Evolutionary conservation across 345 rosid species (phyloP), one percentile per base, ranked within the genome.

Genomic region (Camelina sativa): DNA sequence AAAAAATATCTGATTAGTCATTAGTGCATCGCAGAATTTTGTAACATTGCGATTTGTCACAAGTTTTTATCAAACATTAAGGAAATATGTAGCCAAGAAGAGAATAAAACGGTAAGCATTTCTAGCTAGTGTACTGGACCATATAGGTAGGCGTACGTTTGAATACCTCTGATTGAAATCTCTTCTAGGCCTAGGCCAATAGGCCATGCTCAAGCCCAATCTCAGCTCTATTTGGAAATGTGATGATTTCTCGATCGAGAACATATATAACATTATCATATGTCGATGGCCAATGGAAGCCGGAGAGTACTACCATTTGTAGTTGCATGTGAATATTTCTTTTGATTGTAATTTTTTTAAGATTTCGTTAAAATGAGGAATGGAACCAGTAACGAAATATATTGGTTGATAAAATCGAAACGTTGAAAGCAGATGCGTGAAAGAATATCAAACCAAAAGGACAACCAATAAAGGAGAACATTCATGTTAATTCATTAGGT

Each of bases 101-200:
- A 30, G 38, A 40, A 30, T 11, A n/a, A 56, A 57, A 57, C 41
- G 7, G 41, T 32, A 57, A 32, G 13, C 22, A 55, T 17, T 28
- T 1, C 12, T 7, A 8, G 12, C 15, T 9, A 28, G 30, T 28
- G 30, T 28, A 28, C 30, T 25, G 61, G 20, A 56, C 38, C 38
- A 56, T 10, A 32, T 8, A n/a, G 35, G 17, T 13, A 16, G 35
- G 17, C 28, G 17, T 54, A 6, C 35, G 17, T 25, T 13, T 25
- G 17, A 46, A 13, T 5, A 13, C 20, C 11, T 38, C 41, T 9
- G 16, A 16, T 47, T 47, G 22, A 47, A 2, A 16, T 47, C 50
- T 11, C 6, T 61, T 61, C 34, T 11, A 61, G 50, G 34, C 50
- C 32, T 40, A 40, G 34, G 65, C 65, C 65, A 48, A 61, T 7